Conservation (phyloP, 2,329 filamentous ascomycete genomes). For the Talaromyces sp. region DNA sequence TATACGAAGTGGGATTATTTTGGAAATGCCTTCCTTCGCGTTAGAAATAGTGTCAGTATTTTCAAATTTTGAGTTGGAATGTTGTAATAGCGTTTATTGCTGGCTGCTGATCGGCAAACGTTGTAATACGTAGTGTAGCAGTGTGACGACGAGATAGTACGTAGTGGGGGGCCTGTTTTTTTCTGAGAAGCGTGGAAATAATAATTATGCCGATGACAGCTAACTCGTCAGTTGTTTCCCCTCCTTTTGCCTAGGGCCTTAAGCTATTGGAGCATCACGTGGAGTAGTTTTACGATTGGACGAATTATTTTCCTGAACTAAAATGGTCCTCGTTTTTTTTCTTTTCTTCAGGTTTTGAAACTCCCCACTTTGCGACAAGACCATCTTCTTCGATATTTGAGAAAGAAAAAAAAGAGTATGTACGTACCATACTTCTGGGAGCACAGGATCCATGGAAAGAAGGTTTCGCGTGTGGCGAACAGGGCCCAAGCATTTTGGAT, state of each 20-base stretch:
- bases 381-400: too few species aligned
- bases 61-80: background rate
- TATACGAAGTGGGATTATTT: background rate
- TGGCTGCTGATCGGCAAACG: background rate
- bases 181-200: background rate
- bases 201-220: background rate
- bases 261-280: background rate
- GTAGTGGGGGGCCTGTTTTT: background rate
- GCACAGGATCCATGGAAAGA: background rate
- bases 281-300: background rate
- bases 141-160: background rate
- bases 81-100: background rate
- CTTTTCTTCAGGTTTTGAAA: background rate
- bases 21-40: background rate
- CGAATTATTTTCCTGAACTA: background rate
- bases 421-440: background rate
- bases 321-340: background rate
- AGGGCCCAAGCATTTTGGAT: background rate
- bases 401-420: background rate
- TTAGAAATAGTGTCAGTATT: background rate
- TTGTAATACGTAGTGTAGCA: background rate
- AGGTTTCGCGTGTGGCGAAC: background rate
- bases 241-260: background rate
- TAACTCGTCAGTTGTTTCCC: background rate
- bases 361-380: background rate